Evolutionary conservation across 106 monocot species (phyloP).

Genomic region (Alisma plantagoaquatica): DNA sequence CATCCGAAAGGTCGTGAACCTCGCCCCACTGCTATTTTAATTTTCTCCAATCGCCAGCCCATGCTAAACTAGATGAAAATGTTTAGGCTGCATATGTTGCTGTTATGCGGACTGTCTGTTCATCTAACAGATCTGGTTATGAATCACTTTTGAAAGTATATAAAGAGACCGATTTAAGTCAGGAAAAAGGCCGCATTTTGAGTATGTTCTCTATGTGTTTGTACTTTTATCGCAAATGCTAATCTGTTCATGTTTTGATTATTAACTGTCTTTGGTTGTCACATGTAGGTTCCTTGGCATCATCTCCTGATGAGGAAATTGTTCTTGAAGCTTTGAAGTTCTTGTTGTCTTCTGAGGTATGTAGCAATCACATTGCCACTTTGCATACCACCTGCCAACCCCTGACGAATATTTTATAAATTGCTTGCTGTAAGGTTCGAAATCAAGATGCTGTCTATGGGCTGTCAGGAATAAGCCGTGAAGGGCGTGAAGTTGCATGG

Average conservation of each 20-base stretch:
- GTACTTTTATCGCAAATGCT: neutral
- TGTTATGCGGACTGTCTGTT: slow-evolving; percentile 46
- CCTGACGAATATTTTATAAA: neutral
- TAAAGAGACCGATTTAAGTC: slow-evolving; percentile 59
- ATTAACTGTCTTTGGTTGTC: neutral
- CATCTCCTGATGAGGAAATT: slow-evolving; percentile 47
- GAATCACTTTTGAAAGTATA: slow-evolving; percentile 73
- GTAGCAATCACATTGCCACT: neutral
- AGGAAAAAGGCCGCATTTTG: slow-evolving; percentile 71
- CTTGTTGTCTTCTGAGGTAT: slow-evolving; percentile 62
- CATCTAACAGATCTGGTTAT: slow-evolving; percentile 57
- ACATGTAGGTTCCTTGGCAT: slow-evolving; percentile 48
- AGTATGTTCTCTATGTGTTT: slow-evolving; percentile 24
- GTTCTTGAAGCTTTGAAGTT: slow-evolving; percentile 72
- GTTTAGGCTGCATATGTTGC: slow-evolving; percentile 83
- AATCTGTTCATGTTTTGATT: neutral
- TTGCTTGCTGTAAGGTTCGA: slow-evolving; percentile 37
- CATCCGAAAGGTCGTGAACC: slow-evolving; percentile 49
- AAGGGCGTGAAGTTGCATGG: slow-evolving; percentile 85
- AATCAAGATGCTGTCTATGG: slow-evolving; percentile 71
- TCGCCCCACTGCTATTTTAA: neutral
- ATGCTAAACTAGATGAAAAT: neutral
- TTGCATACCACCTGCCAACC: neutral
- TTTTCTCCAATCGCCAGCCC: neutral
- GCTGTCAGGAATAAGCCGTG: slow-evolving; percentile 40